Percentiles rank a stretch among this genome's conserved stretches.
phyloP scores from a whole-genome alignment of 495 filamentous ascomycete species.

The Jackrogersella minutella region DNA sequence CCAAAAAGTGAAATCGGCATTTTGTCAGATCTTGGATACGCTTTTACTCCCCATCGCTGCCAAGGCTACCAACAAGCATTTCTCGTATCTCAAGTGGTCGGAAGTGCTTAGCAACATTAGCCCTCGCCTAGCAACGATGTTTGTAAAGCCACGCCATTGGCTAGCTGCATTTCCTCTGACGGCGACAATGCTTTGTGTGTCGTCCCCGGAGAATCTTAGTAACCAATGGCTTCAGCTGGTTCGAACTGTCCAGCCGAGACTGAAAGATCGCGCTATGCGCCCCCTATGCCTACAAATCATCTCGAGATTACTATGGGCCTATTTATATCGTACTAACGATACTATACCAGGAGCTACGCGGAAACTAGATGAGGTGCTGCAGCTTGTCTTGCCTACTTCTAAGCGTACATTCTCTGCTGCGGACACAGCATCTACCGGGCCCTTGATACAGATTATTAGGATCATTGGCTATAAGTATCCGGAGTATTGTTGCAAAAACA shows the following conservation, averaged over 20 bases:
- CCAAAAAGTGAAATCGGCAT: slow-evolving; percentile 87
- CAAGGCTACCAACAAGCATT: slow-evolving; percentile 71
- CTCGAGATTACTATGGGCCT: slow-evolving; percentile 94
- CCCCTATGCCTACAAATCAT: slow-evolving; percentile 87
- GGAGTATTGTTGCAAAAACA: slow-evolving; percentile 87
- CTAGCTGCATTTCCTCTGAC: slow-evolving; percentile 83
- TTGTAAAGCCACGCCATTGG: slow-evolving; percentile 93
- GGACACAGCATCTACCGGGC: slow-evolving; percentile 83
- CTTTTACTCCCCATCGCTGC: slow-evolving; percentile 89
- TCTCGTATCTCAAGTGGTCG: slow-evolving; percentile 82
- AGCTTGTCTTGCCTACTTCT: slow-evolving; percentile 78
- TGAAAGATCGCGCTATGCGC: slow-evolving; percentile 83
- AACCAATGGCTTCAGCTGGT: slow-evolving; percentile 86
- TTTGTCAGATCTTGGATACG: slow-evolving; percentile 88
- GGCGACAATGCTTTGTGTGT: slow-evolving; percentile 85
- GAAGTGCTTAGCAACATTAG: slow-evolving; percentile 81
- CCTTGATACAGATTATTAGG: slow-evolving; percentile 88
- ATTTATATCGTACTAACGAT: slow-evolving; percentile 84
- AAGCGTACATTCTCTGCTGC: slow-evolving; percentile 79
- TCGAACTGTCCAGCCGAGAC: slow-evolving; percentile 72
- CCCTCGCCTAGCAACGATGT: slow-evolving; percentile 78
- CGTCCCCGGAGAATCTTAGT: slow-evolving; percentile 80
- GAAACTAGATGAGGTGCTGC: slow-evolving; percentile 87
- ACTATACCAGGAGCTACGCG: slow-evolving; percentile 68
- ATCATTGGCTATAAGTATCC: slow-evolving; percentile 95